phyloP scores from a whole-genome alignment of 1,284 basidiomycete species.

The Trichosporon sp. region DNA sequence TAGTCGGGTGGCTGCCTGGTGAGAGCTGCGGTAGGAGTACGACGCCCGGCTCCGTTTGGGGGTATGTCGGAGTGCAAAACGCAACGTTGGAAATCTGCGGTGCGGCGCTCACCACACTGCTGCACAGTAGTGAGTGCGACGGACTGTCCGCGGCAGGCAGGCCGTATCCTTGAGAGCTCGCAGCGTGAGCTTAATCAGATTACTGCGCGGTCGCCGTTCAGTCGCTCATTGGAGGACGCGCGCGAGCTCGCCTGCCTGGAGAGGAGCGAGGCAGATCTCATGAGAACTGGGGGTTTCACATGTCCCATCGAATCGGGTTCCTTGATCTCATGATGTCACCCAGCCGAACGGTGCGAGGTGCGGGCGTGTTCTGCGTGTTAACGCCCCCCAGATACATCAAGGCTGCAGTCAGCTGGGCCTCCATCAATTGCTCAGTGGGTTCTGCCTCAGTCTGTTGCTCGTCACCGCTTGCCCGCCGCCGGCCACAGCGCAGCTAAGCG shows the following conservation, averaged over 20 bases:
- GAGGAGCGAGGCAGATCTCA: neutral
- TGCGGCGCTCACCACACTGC: neutral
- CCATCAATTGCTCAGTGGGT: neutral
- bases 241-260: neutral
- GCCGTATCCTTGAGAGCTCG: neutral
- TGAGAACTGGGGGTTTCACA: neutral
- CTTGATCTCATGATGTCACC: constrained; percentile 5
- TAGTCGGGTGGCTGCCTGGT: neutral
- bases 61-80: neutral
- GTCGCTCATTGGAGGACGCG: neutral
- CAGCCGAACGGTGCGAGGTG: neutral
- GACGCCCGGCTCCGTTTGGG: neutral
- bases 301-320: constrained; percentile 1
- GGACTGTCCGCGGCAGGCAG: neutral
- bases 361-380: neutral
- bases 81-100: neutral
- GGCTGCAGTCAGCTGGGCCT: neutral
- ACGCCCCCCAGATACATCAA: neutral
- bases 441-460: neutral
- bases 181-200: neutral
- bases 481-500: neutral
- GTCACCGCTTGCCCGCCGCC: neutral
- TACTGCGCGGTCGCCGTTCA: neutral
- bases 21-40: neutral
- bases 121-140: neutral